These are phyloP conservation scores for Linnemannia zychae DNA, from an alignment of 192 early-diverging fungal species.

Conservation along the genomic window DNA sequence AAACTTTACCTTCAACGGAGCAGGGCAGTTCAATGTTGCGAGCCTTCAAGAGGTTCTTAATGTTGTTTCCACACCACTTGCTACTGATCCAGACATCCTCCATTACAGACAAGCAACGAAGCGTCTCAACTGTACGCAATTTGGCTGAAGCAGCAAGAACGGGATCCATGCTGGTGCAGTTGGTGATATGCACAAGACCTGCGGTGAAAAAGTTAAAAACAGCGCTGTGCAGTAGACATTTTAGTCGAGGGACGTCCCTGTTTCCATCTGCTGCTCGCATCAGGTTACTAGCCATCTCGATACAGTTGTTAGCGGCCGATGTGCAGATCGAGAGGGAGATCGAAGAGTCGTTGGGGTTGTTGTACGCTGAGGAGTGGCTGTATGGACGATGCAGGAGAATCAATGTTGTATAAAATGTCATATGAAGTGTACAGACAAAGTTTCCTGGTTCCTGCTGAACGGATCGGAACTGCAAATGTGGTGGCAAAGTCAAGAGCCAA, in stretches of 20 bases:
- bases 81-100: slow-evolving; percentile 50
- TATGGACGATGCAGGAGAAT: slow-evolving; percentile 70
- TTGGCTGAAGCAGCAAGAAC: slow-evolving; percentile 55
- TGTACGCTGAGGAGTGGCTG: slow-evolving; percentile 41
- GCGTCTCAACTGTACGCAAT: slow-evolving; percentile 46
- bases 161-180: slow-evolving; percentile 45
- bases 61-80: slow-evolving; percentile 52
- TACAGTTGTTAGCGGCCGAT: slow-evolving; percentile 56
- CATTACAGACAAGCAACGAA: slow-evolving; percentile 45
- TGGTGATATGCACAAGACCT: slow-evolving; percentile 58
- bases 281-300: slow-evolving; percentile 56
- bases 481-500: slow-evolving; percentile 64
- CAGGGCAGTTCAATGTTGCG: slow-evolving; percentile 52
- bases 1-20: slow-evolving; percentile 38
- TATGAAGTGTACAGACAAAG: slow-evolving; percentile 59
- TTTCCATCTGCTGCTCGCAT: slow-evolving; percentile 41
- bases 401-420: slow-evolving; percentile 66
- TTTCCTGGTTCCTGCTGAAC: slow-evolving; percentile 52
- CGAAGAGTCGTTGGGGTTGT: slow-evolving; percentile 24
- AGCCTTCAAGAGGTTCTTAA: slow-evolving; percentile 43
- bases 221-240: slow-evolving; percentile 36
- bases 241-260: slow-evolving; percentile 33
- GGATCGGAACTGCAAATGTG: slow-evolving; percentile 65
- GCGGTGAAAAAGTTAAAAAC: slow-evolving; percentile 59
- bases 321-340: slow-evolving; percentile 58